Evolutionary conservation across 768 basidiomycete genomes (phyloP).

Genomic region (Naganishia randhawae): DNA sequence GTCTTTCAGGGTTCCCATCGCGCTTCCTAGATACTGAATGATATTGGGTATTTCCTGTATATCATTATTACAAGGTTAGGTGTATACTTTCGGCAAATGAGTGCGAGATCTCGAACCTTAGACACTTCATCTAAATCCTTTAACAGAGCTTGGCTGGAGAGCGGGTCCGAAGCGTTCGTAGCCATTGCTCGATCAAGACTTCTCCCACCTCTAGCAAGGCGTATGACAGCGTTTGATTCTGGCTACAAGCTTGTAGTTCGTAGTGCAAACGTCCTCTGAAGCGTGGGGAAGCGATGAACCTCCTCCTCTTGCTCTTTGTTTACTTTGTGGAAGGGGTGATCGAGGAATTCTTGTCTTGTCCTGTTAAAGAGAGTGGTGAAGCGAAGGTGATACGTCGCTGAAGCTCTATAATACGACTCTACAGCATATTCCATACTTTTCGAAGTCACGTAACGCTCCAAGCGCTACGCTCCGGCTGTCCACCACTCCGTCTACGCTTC

Average conservation of each 20-base stretch:
- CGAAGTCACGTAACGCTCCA: too few species aligned
- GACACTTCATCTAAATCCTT: conserved; percentile 5
- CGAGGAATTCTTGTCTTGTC: conserved; percentile 8
- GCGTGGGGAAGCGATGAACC: too few species aligned
- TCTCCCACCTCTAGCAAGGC: background rate
- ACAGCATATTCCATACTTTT: background rate
- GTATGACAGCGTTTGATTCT: background rate
- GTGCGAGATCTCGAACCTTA: background rate
- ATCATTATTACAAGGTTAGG: background rate
- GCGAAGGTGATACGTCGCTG: background rate
- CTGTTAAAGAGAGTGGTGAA: too few species aligned
- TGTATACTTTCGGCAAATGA: background rate
- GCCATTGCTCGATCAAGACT: background rate
- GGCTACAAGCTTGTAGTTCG: too few species aligned
- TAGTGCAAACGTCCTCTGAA: too few species aligned
- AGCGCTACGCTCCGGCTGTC: too few species aligned
- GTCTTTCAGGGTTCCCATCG: conserved; percentile 22
- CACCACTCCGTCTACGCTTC: too few species aligned
- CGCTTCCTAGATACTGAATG: conserved; percentile 24
- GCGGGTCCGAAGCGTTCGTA: background rate
- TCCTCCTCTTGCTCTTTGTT: background rate
- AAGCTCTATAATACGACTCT: background rate
- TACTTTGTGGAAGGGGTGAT: conserved; percentile 8
- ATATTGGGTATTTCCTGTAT: conserved; percentile 25
- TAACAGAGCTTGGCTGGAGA: conserved; percentile 3